These are phyloP conservation scores for Vigna angularis DNA, from an alignment of 306 rosid species.

Conservation along the genomic window DNA sequence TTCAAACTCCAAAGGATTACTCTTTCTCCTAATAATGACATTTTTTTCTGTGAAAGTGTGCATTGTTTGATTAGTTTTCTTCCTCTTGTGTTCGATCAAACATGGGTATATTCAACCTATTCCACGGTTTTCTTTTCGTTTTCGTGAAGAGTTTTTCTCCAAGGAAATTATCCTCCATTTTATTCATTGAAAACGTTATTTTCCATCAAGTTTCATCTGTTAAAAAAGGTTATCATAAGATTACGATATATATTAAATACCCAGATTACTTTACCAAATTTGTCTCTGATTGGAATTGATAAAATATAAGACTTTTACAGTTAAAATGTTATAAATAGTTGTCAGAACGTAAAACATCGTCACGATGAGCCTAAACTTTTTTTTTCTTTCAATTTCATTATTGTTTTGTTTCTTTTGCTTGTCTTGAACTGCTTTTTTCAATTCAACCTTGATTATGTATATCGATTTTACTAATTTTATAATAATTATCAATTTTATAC, in stretches of 20 bases:
- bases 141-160: background rate
- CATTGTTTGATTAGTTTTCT: constrained; percentile 12
- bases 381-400: background rate
- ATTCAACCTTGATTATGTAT: no score
- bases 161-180: background rate
- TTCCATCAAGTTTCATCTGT: background rate
- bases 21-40: constrained; percentile 23
- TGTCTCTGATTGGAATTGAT: background rate
- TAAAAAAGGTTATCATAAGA: background rate
- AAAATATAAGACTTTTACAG: background rate
- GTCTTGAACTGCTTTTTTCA: constrained; percentile 9
- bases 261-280: constrained; percentile 19
- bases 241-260: constrained; percentile 16
- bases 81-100: background rate
- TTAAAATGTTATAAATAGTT: constrained; percentile 18
- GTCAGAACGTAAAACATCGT: constrained; percentile 21
- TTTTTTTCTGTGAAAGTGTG: background rate
- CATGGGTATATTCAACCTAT: background rate
- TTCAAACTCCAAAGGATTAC: constrained; percentile 32
- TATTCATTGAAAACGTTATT: background rate
- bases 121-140: constrained; percentile 18
- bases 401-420: constrained; percentile 16
- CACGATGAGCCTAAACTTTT: background rate
- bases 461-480: no score
- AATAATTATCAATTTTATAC: background rate